Evolutionary conservation across 768 basidiomycete species (phyloP).

Genomic region (Cystobasidiopsis lactophilus): DNA sequence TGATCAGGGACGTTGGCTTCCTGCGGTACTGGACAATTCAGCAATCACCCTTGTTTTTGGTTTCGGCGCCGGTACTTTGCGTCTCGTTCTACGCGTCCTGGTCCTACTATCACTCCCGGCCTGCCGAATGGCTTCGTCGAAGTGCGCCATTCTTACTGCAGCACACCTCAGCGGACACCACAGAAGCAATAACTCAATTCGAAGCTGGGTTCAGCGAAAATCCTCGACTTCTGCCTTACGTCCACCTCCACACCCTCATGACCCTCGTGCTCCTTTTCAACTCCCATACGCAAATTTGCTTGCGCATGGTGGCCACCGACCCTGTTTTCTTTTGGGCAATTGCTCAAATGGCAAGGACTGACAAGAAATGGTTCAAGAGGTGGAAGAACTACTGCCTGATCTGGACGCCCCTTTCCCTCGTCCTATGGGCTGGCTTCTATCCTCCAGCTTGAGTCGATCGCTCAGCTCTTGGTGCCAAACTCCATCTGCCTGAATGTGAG

Average conservation of each 20-base stretch:
- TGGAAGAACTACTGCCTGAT: conserved; percentile 61
- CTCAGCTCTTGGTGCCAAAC: no score
- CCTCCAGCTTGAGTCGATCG: conserved; percentile 49
- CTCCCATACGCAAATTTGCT: conserved; percentile 68
- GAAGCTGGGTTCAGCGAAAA: conserved; percentile 23
- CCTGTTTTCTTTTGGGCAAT: conserved; percentile 64
- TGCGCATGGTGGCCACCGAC: conserved; percentile 51
- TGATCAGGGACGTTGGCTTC: conserved; percentile 44
- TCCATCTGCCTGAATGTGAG: conserved; percentile 27
- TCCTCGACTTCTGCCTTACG: conserved; percentile 42
- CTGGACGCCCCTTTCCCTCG: conserved; percentile 48
- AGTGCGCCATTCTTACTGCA: neutral
- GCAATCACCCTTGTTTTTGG: conserved; percentile 72
- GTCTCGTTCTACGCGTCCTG: conserved; percentile 29
- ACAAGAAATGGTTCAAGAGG: conserved; percentile 27
- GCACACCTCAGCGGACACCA: neutral
- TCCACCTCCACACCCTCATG: conserved; percentile 43
- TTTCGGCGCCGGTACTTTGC: conserved; percentile 48
- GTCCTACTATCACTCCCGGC: conserved; percentile 12
- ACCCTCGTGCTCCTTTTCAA: conserved; percentile 46
- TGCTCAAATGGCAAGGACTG: conserved; percentile 36
- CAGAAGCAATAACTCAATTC: neutral
- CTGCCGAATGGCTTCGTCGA: neutral
- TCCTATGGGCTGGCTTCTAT: conserved; percentile 64
- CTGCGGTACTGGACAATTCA: conserved; percentile 60